A percentile compares a stretch with the other conserved stretches of the same genome.
phyloP scores from a whole-genome alignment of 2,329 filamentous ascomycete genomes.

The Septoria linicola region DNA sequence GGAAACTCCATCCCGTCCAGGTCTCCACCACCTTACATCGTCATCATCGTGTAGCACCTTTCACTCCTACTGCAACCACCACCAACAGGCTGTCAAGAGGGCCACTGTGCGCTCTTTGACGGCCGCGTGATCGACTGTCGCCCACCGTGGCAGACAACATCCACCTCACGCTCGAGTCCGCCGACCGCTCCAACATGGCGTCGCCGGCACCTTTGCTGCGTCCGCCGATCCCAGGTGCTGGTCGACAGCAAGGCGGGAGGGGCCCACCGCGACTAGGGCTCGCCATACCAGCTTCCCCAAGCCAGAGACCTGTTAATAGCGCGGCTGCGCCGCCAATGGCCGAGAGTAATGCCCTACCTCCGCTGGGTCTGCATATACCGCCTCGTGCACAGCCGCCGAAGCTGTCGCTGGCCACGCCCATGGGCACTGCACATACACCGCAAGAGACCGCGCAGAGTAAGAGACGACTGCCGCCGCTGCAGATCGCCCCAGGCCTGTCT shows the following conservation, averaged over 20 bases:
- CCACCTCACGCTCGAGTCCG: slow-evolving; percentile 23
- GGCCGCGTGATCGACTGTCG: slow-evolving; percentile 18
- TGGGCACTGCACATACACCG: slow-evolving; percentile 73
- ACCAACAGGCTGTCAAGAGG: slow-evolving; percentile 6
- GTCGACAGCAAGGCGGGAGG: slow-evolving; percentile 42
- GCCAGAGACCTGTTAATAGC: slow-evolving; percentile 67
- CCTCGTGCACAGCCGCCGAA: slow-evolving; percentile 69
- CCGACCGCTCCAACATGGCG: slow-evolving; percentile 58
- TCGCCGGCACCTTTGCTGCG: slow-evolving; percentile 78
- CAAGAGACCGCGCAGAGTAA: slow-evolving; percentile 47
- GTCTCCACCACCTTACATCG: no score
- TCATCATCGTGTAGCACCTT: no score
- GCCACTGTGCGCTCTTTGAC: slow-evolving; percentile 4
- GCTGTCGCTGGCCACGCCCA: slow-evolving; percentile 81
- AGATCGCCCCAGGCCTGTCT: slow-evolving; percentile 56
- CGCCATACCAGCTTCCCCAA: slow-evolving; percentile 85
- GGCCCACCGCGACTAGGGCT: slow-evolving; percentile 73
- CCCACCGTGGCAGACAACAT: slow-evolving; percentile 37
- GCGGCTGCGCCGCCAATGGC: slow-evolving; percentile 39
- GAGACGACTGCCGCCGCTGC: slow-evolving; percentile 47
- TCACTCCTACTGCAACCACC: background rate
- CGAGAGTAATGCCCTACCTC: slow-evolving; percentile 36
- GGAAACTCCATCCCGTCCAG: no score
- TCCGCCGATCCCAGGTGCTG: slow-evolving; percentile 72
- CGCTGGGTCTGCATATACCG: slow-evolving; percentile 36